These are phyloP conservation scores for Sporothrix pseudoabietina DNA, from an alignment of 2,329 filamentous ascomycete species.

Conservation along the genomic window DNA sequence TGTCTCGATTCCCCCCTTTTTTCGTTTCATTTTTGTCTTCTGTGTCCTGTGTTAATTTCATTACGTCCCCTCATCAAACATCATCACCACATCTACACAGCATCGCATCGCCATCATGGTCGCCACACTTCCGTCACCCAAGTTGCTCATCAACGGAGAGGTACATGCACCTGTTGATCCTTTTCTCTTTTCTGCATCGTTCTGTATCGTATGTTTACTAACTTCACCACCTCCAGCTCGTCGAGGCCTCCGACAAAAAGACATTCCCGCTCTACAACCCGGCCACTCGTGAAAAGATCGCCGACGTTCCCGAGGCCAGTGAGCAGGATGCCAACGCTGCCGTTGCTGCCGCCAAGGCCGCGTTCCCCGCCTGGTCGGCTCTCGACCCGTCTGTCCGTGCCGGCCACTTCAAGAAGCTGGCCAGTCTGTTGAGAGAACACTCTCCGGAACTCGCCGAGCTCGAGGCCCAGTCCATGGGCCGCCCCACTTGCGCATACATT, in stretches of 20 bases:
- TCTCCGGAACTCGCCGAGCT: conserved; percentile 49
- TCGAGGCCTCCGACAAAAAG: conserved; percentile 48
- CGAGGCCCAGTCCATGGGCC: conserved; percentile 51
- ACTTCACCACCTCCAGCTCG: conserved; percentile 41
- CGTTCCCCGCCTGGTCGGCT: conserved; percentile 51
- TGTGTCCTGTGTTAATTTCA: background rate
- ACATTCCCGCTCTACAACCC: conserved; percentile 52
- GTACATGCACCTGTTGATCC: conserved; percentile 36
- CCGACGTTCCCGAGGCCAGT: conserved; percentile 50
- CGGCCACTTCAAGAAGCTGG: conserved; percentile 48
- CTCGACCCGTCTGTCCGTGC: conserved; percentile 46
- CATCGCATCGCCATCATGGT: conserved; percentile 24
- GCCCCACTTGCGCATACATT: conserved; percentile 46
- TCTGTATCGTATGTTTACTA: background rate
- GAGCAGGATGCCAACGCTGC: conserved; percentile 48
- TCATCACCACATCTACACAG: background rate
- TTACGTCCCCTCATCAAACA: background rate
- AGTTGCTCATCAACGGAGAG: conserved; percentile 56
- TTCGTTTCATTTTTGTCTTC: background rate
- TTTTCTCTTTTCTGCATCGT: too few species aligned
- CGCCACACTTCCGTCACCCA: conserved; percentile 37
- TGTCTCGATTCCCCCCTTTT: background rate
- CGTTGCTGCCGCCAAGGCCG: conserved; percentile 48
- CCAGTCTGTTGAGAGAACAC: conserved; percentile 46
- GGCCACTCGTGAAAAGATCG: conserved; percentile 45